Percentiles rank a stretch among this genome's conserved stretches.
These are phyloP conservation scores for Neurospora hispaniola DNA, from an alignment of 495 filamentous ascomycete species.

Conservation along the genomic window DNA sequence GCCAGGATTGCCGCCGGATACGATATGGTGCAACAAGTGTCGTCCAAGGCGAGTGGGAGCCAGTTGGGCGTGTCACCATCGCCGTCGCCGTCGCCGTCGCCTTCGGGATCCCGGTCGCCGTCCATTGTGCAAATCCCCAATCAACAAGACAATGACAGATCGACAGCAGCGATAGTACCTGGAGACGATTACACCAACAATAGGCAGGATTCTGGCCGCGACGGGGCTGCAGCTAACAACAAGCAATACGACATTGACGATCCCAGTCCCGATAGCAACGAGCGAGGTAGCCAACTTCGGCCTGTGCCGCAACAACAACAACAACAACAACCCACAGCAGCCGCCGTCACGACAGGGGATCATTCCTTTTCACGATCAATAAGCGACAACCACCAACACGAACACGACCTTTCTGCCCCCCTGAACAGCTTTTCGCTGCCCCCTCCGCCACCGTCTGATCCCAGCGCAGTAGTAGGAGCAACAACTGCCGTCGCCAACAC, in stretches of 20 bases:
- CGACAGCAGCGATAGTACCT: background rate
- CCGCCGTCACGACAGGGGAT: background rate
- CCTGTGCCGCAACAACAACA: constrained; percentile 6
- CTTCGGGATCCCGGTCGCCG: constrained; percentile 3
- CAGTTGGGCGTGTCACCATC: constrained; percentile 12
- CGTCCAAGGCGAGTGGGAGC: constrained; percentile 3
- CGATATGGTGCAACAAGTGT: constrained; percentile 11
- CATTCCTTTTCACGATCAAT: background rate
- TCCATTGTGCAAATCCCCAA: background rate
- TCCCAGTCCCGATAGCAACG: background rate
- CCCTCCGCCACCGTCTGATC: background rate
- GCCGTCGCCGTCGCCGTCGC: constrained; percentile 10
- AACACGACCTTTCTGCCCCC: background rate
- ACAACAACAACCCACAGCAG: constrained; percentile 1
- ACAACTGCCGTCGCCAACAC: constrained; percentile 3
- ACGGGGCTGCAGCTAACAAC: background rate
- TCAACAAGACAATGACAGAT: background rate
- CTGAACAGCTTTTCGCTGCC: background rate
- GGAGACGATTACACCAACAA: background rate
- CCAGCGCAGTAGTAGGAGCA: background rate
- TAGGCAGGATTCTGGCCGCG: background rate
- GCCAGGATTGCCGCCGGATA: constrained; percentile 13
- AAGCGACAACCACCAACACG: background rate
- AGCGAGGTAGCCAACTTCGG: background rate
- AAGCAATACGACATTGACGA: background rate